Base-by-base conservation (phyloP, 2,329 filamentous ascomycete genomes). In the Ceratocystis huliohia region DNA sequence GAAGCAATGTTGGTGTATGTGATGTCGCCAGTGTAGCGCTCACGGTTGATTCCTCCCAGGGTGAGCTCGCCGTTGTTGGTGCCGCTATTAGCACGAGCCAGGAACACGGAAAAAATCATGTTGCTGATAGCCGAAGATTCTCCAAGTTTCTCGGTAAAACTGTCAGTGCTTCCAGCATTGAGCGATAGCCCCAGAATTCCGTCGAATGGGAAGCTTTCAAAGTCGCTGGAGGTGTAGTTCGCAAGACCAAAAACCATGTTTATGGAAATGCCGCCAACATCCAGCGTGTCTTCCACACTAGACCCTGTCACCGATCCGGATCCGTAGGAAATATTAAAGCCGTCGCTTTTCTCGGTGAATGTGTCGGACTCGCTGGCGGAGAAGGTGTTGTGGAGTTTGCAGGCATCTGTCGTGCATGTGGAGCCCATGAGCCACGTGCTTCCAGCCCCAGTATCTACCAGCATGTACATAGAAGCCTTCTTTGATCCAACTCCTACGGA, bases 361-460 rank as follows among this genome's bases (percentile, higher is more conserved):
- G 86, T 85, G 61, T 77, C 81, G 2, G 91, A 96, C 69, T 88
- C 82, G 2, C 77, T 75, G 3, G 80, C 73, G 15, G 88, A 87
- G 72, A 90, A 93, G 0, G 81, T 84, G 71, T 84, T 84, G 74
- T 96, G 91, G 70, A 80, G 78, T 37, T 76, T 73, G 74, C 91
- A 96, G 3, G 89, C 82, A 28, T 79, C 74, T 2, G 84, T 84
- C 17, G 74, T 79, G 77, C 91, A 96, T 65, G 80, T 77, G 17
- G 84, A 78, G 37, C 86, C 83, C 84, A 94, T 94, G 22, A 96
- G 84, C 91, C 91, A 96, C 13, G 87, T 91, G 67, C 89, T 90
- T 25, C 82, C 82, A 48, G 85, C 84, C 30, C 85, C 85, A 6
- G 85, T 86, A 72, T 88, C 85, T 67, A 88, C 75, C 30, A 88